These are phyloP conservation scores for Teunomyces pallodes DNA, from an alignment of 805 yeast species.

Conservation along the genomic window DNA sequence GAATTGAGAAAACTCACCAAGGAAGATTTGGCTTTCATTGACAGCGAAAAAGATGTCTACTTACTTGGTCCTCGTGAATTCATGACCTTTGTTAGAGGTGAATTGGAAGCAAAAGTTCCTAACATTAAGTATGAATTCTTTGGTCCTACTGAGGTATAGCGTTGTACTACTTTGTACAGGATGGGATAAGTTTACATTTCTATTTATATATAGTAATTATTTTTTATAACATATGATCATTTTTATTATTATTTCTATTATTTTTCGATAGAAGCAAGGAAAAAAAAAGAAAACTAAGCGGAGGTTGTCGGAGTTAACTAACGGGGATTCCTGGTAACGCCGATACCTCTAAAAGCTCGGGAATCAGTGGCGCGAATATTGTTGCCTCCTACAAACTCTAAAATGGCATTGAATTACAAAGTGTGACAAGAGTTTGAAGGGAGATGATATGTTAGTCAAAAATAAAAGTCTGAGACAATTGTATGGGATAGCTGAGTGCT, in stretches of 20 bases:
- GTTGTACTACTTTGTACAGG: not conserved
- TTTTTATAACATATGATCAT: too few relatives aligned
- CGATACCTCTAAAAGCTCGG: too few relatives aligned
- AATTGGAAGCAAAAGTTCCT: constrained; percentile 17
- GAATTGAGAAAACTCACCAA: constrained; percentile 10
- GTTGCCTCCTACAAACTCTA: not conserved
- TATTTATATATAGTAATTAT: too few relatives aligned
- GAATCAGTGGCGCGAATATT: not conserved
- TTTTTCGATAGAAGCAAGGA: not conserved
- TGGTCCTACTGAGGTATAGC: constrained; percentile 29
- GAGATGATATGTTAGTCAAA: not conserved
- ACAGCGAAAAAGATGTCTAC: constrained; percentile 23
- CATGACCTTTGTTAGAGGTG: constrained; percentile 24
- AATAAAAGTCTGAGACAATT: not conserved
- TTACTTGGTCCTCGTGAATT: constrained; percentile 34
- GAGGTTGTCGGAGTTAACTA: not conserved
- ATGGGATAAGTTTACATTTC: too few relatives aligned
- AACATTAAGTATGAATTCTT: constrained; percentile 26
- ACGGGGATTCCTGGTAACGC: not conserved
- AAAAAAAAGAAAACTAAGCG: not conserved
- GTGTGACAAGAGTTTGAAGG: too few relatives aligned
- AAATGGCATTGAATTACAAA: not conserved
- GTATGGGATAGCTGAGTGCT: not conserved
- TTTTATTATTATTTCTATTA: not conserved
- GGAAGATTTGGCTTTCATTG: constrained; percentile 21